Evolutionary conservation across 192 early-diverging fungal genomes (phyloP).

Genomic region (Mortierella alpina): DNA sequence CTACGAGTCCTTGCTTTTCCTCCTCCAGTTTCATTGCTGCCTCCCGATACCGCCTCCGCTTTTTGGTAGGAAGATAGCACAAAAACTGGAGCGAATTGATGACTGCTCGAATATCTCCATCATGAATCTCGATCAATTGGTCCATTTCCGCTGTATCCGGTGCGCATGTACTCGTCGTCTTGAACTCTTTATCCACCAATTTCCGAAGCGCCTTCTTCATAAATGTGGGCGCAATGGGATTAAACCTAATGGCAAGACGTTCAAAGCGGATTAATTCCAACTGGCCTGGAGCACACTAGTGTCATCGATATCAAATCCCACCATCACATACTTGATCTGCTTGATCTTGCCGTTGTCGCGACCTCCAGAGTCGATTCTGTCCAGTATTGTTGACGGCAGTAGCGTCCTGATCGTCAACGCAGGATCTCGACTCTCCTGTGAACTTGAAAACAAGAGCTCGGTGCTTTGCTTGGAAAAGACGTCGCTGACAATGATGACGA

Average conservation of each 20-base stretch:
- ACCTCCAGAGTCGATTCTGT: slow-evolving; percentile 34
- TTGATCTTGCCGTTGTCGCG: slow-evolving; percentile 15
- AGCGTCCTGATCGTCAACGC: slow-evolving; percentile 31
- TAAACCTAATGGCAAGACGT: slow-evolving; percentile 55
- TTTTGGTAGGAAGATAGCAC: slow-evolving; percentile 20
- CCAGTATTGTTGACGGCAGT: slow-evolving; percentile 22
- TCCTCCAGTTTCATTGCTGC: slow-evolving; percentile 12
- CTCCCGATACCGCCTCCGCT: slow-evolving; percentile 17
- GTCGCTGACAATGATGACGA: slow-evolving; percentile 51
- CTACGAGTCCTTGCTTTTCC: slow-evolving; percentile 6
- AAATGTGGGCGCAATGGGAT: slow-evolving; percentile 72
- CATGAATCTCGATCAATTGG: slow-evolving; percentile 57
- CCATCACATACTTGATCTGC: slow-evolving; percentile 38
- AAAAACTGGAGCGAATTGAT: slow-evolving; percentile 68
- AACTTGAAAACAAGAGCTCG: slow-evolving; percentile 33
- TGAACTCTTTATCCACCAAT: slow-evolving; percentile 52
- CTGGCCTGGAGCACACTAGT: background rate
- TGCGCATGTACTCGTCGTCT: background rate
- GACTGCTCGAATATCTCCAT: slow-evolving; percentile 68
- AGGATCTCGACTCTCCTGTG: slow-evolving; percentile 28
- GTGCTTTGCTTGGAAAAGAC: slow-evolving; percentile 52
- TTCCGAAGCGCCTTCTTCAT: slow-evolving; percentile 66
- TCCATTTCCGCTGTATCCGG: slow-evolving; percentile 44
- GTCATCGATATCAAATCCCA: too few relatives aligned
- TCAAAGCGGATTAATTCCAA: background rate